Conservation (phyloP, 139 green algal genomes). For the Asterochloris erici region DNA sequence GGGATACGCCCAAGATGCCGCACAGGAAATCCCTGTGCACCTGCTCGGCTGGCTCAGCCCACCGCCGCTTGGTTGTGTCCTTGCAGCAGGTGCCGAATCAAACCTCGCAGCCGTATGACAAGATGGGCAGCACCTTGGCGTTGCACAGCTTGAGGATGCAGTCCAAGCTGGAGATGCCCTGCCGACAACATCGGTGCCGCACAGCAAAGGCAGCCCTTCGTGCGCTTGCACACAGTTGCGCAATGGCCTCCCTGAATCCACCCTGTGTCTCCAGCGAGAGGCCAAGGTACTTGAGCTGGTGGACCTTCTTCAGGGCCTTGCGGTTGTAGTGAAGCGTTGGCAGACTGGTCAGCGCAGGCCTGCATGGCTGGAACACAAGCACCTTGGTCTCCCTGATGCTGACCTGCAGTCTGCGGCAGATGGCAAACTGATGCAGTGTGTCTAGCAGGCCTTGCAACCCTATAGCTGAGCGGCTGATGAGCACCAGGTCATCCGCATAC, state of each 20-base stretch:
- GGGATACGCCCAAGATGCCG: too few relatives aligned
- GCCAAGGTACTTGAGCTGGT: constrained; percentile 4
- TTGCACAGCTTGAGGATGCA: neutral
- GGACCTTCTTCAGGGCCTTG: neutral
- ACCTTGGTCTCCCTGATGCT: constrained; percentile 9
- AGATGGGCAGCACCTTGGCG: neutral
- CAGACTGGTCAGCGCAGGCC: neutral
- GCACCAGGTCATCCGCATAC: constrained; percentile 21
- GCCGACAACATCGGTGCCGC: neutral
- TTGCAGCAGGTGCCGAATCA: too few relatives aligned
- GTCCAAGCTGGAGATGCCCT: neutral
- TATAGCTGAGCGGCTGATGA: neutral
- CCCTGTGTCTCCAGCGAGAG: neutral
- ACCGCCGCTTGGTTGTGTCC: too few relatives aligned
- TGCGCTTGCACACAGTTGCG: neutral
- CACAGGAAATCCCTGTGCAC: too few relatives aligned
- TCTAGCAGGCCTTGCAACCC: neutral
- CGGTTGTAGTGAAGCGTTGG: neutral
- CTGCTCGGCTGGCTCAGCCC: too few relatives aligned
- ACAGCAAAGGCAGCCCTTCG: neutral
- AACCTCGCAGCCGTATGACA: neutral
- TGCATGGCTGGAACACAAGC: neutral
- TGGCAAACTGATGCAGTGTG: neutral
- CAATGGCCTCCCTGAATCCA: neutral
- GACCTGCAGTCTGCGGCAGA: neutral